A percentile compares a stretch with the other conserved stretches of the same genome.
Conservation (phyloP, 2,329 filamentous ascomycete genomes). For the Lasiodiplodia gonubiensis region DNA sequence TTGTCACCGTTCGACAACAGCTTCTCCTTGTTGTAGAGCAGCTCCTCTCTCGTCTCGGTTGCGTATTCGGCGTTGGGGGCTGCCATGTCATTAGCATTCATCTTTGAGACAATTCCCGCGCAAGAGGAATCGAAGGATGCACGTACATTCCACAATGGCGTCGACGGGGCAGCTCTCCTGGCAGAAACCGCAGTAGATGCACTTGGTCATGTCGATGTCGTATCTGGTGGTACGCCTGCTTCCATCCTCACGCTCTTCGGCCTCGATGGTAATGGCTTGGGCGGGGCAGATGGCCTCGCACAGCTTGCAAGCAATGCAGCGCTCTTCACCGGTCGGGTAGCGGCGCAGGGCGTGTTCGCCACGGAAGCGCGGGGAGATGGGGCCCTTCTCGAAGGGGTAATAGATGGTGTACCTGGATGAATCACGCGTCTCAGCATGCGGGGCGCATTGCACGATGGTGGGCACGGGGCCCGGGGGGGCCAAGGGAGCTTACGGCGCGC, state of each 20-base stretch:
- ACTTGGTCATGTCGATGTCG: slow-evolving; percentile 99
- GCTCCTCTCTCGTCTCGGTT: slow-evolving; percentile 83
- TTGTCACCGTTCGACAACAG: slow-evolving; percentile 72
- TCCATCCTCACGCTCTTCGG: slow-evolving; percentile 95
- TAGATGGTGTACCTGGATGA: slow-evolving; percentile 88
- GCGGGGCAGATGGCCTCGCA: slow-evolving; percentile 98
- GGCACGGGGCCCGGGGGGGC: neutral
- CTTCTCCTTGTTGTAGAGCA: slow-evolving; percentile 98
- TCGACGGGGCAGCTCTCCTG: slow-evolving; percentile 99
- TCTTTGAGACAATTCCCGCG: neutral
- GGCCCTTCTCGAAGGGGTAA: slow-evolving; percentile 99
- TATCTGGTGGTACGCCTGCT: slow-evolving; percentile 95
- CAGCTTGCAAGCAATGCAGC: slow-evolving; percentile 99
- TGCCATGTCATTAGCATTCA: slow-evolving; percentile 39
- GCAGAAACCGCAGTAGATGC: slow-evolving; percentile 99
- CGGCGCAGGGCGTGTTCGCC: slow-evolving; percentile 95
- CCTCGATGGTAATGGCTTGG: slow-evolving; percentile 98
- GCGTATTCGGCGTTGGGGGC: slow-evolving; percentile 76
- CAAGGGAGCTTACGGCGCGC: slow-evolving; percentile 79
- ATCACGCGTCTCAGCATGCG: neutral
- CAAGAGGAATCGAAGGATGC: neutral
- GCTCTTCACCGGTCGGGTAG: slow-evolving; percentile 97
- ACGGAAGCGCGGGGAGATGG: slow-evolving; percentile 96
- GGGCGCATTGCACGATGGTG: neutral
- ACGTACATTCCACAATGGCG: slow-evolving; percentile 78